Evolutionary conservation across 805 yeast genomes (phyloP).

Genomic region (Lachancea thermotolerans): DNA sequence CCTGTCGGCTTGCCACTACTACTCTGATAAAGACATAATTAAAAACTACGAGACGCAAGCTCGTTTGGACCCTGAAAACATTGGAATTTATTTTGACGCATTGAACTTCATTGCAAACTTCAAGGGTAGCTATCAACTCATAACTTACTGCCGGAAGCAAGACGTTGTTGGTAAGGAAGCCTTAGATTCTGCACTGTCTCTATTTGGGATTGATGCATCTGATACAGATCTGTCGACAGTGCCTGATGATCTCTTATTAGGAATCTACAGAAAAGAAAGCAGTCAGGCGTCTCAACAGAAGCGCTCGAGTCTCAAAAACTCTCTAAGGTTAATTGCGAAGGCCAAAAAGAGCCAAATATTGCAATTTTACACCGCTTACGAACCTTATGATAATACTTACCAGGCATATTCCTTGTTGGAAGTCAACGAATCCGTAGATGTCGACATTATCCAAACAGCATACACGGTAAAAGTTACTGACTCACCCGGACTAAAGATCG

Average conservation of each 20-base stretch:
- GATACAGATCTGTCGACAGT: constrained; percentile 16
- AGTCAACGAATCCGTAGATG: constrained; percentile 47
- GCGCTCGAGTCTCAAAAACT: constrained; percentile 32
- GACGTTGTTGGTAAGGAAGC: constrained; percentile 50
- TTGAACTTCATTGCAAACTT: constrained; percentile 44
- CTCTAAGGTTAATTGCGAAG: constrained; percentile 35
- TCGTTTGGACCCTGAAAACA: constrained; percentile 37
- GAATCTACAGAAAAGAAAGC: constrained; percentile 31
- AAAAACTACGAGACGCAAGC: constrained; percentile 40
- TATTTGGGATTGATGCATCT: constrained; percentile 31
- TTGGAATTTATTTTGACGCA: constrained; percentile 53
- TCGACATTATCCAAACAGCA: constrained; percentile 70
- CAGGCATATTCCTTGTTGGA: constrained; percentile 50
- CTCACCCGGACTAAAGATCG: constrained; percentile 35
- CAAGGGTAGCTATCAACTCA: constrained; percentile 41
- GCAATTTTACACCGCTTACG: constrained; percentile 37
- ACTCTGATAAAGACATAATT: constrained; percentile 42
- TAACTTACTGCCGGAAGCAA: constrained; percentile 42
- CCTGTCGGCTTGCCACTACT: constrained; percentile 44
- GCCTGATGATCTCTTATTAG: constrained; percentile 28
- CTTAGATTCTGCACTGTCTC: constrained; percentile 33
- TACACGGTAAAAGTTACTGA: constrained; percentile 60
- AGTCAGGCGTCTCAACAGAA: constrained; percentile 9
- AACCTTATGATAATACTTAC: constrained; percentile 36
- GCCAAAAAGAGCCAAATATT: constrained; percentile 34